Base-by-base conservation (phyloP, 2,329 filamentous ascomycete genomes). In the Aspergillus novoparasiticus region DNA sequence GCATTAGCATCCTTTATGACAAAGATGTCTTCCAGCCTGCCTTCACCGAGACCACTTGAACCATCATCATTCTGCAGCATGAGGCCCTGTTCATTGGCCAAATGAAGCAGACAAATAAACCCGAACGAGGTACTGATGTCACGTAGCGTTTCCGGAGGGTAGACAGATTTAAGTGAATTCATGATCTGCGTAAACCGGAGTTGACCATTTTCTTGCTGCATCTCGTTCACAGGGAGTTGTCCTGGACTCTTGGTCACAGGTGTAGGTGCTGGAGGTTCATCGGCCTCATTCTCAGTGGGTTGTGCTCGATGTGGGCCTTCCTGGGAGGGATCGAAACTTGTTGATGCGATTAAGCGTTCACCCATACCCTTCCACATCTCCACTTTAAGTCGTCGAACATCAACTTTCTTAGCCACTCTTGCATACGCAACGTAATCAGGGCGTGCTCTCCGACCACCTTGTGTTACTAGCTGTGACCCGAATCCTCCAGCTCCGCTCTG, bases 41-140 rank as follows among this genome's bases (percentile, higher is more conserved):
- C 73, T 12, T 69, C 69, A 39, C 68, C 69, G 30, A 69, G 64
- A 26, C 69, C 71, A 57, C 67, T 68, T 53, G 61, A 71, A 9
- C 74, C 79, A 39, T 85, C 81, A 50, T 85, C 81, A 60, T 88
- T 89, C 68, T 90, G 86, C 66, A 97, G 90, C 28, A 90, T 84
- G 45, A 97, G 82, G 0, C 94, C 94, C 81, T 96, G 94, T 75
- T 97, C 94, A 79, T 97, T 97, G 64, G 94, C 94, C 72, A 97
- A 76, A 79, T 97, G 94, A 68, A 97, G 81, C 62, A 97, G 80
- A 72, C 92, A 96, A 67, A 99, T 99, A 80, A 98, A 99, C 76
- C 95, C 96, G 69, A 86, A 90, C 19, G 85, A 96, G 0, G 95
- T 99, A 41, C 93, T 97, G 73, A 99, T 98, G 78, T 99, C 95